Evolutionary conservation across 2,329 filamentous ascomycete genomes (phyloP).

Genomic region (Fusarium protoensiforme): DNA sequence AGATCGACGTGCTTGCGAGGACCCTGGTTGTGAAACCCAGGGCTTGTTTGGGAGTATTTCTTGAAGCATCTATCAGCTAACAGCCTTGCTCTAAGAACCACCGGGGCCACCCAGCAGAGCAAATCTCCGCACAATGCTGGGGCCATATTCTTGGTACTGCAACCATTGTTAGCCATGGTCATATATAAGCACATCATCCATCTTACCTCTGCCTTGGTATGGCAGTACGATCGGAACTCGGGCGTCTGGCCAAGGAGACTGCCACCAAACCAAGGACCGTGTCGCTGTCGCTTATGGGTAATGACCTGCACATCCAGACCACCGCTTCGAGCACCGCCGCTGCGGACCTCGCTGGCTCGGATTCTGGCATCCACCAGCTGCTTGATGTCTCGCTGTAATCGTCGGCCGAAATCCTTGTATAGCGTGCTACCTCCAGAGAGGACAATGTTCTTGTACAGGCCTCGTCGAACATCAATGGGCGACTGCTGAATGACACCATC

Average conservation of each 20-base stretch:
- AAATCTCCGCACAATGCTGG: slow-evolving; percentile 94
- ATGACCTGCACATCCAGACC: slow-evolving; percentile 97
- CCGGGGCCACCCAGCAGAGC: slow-evolving; percentile 93
- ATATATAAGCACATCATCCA: neutral
- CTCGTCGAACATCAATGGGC: slow-evolving; percentile 95
- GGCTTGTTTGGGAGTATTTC: slow-evolving; percentile 16
- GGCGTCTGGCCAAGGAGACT: slow-evolving; percentile 96
- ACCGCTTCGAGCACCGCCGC: slow-evolving; percentile 91
- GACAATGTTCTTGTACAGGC: slow-evolving; percentile 99
- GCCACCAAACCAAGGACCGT: slow-evolving; percentile 98
- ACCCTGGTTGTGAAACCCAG: slow-evolving; percentile 6
- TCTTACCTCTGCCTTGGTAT: slow-evolving; percentile 82
- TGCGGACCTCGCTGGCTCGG: slow-evolving; percentile 88
- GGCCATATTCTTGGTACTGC: slow-evolving; percentile 94
- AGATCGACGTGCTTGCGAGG: neutral
- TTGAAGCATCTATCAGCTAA: slow-evolving; percentile 30
- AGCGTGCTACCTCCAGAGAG: slow-evolving; percentile 95
- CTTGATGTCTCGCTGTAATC: slow-evolving; percentile 96
- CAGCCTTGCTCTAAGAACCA: slow-evolving; percentile 66
- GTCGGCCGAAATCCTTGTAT: slow-evolving; percentile 97
- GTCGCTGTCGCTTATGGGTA: slow-evolving; percentile 95
- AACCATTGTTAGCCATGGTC: slow-evolving; percentile 16
- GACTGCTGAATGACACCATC: slow-evolving; percentile 98
- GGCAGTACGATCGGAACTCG: slow-evolving; percentile 98
- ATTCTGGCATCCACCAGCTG: slow-evolving; percentile 95